These are phyloP conservation scores for Lentinula raphanica DNA, from an alignment of 768 basidiomycete species.

Conservation along the genomic window DNA sequence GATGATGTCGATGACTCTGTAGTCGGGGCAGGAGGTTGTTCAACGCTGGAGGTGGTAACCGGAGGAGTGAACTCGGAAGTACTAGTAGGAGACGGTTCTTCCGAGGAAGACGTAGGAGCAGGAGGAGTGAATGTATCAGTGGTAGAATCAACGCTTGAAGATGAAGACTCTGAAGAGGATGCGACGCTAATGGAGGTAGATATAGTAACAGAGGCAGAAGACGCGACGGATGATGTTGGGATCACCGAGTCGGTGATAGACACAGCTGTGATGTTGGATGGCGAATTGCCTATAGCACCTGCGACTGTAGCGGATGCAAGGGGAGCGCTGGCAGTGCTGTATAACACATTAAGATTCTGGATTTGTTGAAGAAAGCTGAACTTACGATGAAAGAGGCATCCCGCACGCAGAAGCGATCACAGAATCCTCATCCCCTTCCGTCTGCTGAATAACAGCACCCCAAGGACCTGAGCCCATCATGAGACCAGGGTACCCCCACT, in stretches of 20 bases:
- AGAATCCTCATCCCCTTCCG: constrained; percentile 25
- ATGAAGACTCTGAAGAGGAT: constrained; percentile 3
- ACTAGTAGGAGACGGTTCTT: constrained; percentile 11
- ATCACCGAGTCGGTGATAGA: constrained; percentile 4
- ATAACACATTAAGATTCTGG: not conserved
- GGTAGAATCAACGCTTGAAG: not conserved
- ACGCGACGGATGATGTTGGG: constrained; percentile 4
- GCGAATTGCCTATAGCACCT: constrained; percentile 1
- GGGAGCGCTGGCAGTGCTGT: constrained; percentile 6
- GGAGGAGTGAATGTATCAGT: not conserved
- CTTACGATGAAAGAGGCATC: constrained; percentile 14
- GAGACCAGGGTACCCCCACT: constrained; percentile 43
- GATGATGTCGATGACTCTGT: constrained; percentile 12
- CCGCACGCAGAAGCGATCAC: constrained; percentile 42
- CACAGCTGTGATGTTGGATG: constrained; percentile 4
- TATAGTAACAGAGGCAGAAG: constrained; percentile 16
- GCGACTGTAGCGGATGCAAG: constrained; percentile 4
- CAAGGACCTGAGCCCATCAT: constrained; percentile 52
- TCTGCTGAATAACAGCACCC: constrained; percentile 44
- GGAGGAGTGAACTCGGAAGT: constrained; percentile 12
- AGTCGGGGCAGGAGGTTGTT: constrained; percentile 8
- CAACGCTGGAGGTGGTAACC: constrained; percentile 11
- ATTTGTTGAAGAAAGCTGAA: not conserved
- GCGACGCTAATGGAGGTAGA: constrained; percentile 13
- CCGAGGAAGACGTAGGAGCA: not conserved